phyloP scores from a whole-genome alignment of 2,329 filamentous ascomycete genomes.

The Calonectria ilicicola region DNA sequence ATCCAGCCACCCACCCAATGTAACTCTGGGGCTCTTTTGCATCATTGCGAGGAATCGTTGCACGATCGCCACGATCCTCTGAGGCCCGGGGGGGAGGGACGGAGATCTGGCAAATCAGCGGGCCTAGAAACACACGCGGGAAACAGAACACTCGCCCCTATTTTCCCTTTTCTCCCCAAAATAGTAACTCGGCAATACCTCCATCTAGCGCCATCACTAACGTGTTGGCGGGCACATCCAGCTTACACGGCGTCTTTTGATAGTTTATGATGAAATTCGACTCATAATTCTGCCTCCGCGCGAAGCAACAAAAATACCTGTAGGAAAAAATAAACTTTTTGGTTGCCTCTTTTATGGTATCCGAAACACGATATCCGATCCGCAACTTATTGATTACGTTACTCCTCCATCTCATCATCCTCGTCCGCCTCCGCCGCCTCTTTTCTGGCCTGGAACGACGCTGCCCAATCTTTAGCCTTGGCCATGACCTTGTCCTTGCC shows the following conservation, averaged over 20 bases:
- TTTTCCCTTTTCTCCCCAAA: background rate
- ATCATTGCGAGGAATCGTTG: background rate
- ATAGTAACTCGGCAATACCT: background rate
- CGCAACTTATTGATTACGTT: slow-evolving; percentile 18
- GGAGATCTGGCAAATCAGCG: background rate
- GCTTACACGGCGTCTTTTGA: background rate
- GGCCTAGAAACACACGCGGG: background rate
- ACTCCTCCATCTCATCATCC: slow-evolving; percentile 53
- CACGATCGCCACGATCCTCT: background rate
- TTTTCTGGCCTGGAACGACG: slow-evolving; percentile 59
- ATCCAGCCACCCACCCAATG: background rate
- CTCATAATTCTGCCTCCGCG: background rate
- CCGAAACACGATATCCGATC: slow-evolving; percentile 35
- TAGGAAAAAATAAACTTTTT: slow-evolving; percentile 35
- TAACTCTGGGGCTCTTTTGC: background rate
- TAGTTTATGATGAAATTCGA: background rate
- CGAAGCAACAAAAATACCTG: background rate
- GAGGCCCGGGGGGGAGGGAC: background rate
- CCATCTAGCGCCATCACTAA: background rate
- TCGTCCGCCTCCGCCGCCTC: slow-evolving; percentile 47
- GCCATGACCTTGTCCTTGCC: slow-evolving; percentile 77
- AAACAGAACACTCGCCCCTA: background rate
- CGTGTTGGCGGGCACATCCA: background rate
- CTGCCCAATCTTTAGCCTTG: slow-evolving; percentile 78
- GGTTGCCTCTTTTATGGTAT: slow-evolving; percentile 37